Conservation (phyloP, 2,329 filamentous ascomycete genomes). For the Diaporthe australafricana region DNA sequence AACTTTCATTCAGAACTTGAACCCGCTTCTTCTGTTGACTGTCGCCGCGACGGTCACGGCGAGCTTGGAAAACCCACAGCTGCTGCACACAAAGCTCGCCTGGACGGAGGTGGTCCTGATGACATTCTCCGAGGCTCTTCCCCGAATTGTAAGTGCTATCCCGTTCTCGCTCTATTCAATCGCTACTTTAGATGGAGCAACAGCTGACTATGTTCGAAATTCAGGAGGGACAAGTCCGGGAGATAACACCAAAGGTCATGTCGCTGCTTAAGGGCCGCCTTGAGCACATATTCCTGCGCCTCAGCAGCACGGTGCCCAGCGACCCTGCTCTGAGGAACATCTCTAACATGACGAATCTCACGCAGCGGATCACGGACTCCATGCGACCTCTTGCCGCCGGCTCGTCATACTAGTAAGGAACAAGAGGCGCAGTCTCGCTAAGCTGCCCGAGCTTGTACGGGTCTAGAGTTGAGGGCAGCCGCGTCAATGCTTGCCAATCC, state of each 20-base stretch:
- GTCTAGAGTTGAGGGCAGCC: not conserved
- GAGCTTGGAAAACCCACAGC: constrained; percentile 63
- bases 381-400: constrained; percentile 26
- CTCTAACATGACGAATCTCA: constrained; percentile 53
- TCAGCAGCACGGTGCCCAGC: constrained; percentile 59
- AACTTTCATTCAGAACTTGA: constrained; percentile 65
- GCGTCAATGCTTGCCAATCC: not conserved
- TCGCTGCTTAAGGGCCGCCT: constrained; percentile 62
- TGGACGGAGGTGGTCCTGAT: constrained; percentile 72
- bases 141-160: constrained; percentile 62
- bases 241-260: constrained; percentile 69
- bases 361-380: constrained; percentile 47
- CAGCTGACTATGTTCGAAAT: not conserved
- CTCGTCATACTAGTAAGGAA: constrained; percentile 14
- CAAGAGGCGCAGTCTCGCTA: not conserved
- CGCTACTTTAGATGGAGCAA: not conserved
- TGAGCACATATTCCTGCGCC: constrained; percentile 63
- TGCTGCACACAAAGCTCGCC: constrained; percentile 65
- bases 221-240: constrained; percentile 65
- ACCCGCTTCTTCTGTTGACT: constrained; percentile 71
- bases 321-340: constrained; percentile 62
- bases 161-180: not conserved
- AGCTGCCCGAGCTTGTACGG: not conserved
- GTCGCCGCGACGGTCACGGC: constrained; percentile 73
- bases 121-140: constrained; percentile 61